Evolutionary conservation across 495 filamentous ascomycete species (phyloP).

Genomic region (Lasiosphaeria miniovina): DNA sequence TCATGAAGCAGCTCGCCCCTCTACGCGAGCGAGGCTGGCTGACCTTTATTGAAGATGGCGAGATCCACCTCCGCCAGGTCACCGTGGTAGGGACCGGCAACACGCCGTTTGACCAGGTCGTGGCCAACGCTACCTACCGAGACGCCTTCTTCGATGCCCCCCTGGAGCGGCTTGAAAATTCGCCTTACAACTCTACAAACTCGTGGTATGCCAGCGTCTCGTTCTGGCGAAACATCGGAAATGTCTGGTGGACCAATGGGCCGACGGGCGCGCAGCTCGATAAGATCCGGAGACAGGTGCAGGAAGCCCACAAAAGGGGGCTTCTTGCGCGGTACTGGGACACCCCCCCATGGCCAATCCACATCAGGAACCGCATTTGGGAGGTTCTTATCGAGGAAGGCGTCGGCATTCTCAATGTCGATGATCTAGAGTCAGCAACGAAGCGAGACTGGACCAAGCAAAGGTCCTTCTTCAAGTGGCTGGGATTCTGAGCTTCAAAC

Average conservation of each 20-base stretch:
- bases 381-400: slow-evolving; percentile 66
- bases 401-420: slow-evolving; percentile 71
- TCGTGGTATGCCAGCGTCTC: slow-evolving; percentile 55
- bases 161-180: slow-evolving; percentile 39
- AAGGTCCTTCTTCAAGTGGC: slow-evolving; percentile 8
- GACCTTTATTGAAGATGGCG: slow-evolving; percentile 53
- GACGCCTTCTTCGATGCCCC: slow-evolving; percentile 71
- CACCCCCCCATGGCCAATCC: slow-evolving; percentile 72
- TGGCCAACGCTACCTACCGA: slow-evolving; percentile 48
- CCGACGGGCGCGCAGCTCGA: slow-evolving; percentile 53
- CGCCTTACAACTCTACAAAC: slow-evolving; percentile 44
- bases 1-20: slow-evolving; percentile 61
- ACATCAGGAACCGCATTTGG: slow-evolving; percentile 72
- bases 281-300: slow-evolving; percentile 61
- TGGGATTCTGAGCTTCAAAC: neutral
- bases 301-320: slow-evolving; percentile 65
- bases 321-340: slow-evolving; percentile 78
- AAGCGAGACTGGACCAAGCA: slow-evolving; percentile 32
- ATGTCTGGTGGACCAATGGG: slow-evolving; percentile 38
- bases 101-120: slow-evolving; percentile 62
- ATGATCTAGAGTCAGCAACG: slow-evolving; percentile 57
- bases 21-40: slow-evolving; percentile 62
- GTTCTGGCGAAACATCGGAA: slow-evolving; percentile 45
- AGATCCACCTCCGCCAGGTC: slow-evolving; percentile 53
- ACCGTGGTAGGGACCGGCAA: slow-evolving; percentile 81